Evolutionary conservation across 1,139 yeast species (phyloP).

Genomic region (Suhomyces coccinellae): DNA sequence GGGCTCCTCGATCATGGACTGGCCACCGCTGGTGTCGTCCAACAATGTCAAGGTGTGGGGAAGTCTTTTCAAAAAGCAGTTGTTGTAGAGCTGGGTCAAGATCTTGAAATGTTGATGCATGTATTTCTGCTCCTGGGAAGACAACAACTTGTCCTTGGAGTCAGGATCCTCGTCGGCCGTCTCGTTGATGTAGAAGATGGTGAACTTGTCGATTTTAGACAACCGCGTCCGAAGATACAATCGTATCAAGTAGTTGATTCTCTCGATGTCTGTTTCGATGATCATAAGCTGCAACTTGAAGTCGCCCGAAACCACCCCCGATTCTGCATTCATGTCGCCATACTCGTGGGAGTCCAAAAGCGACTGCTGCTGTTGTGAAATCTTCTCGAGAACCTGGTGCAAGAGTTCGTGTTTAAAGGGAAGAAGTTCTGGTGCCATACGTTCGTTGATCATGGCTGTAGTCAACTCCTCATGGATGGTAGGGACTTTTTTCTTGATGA

Average conservation of each 20-base stretch:
- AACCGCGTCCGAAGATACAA: constrained; percentile 79
- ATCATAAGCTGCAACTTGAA: constrained; percentile 79
- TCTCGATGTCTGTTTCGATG: constrained; percentile 87
- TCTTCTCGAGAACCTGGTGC: constrained; percentile 54
- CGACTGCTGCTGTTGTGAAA: constrained; percentile 70
- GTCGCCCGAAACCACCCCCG: constrained; percentile 51
- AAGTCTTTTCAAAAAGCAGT: constrained; percentile 63
- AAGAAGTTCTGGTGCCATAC: constrained; percentile 80
- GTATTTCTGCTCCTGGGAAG: constrained; percentile 62
- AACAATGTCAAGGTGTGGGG: constrained; percentile 70
- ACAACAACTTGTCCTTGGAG: constrained; percentile 36
- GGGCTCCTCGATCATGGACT: constrained; percentile 79
- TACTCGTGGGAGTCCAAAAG: constrained; percentile 61
- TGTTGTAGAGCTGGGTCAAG: constrained; percentile 63
- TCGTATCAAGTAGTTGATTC: constrained; percentile 77
- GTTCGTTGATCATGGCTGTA: constrained; percentile 79
- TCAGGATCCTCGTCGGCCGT: constrained; percentile 25
- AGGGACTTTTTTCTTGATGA: not conserved
- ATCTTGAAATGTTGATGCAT: constrained; percentile 59
- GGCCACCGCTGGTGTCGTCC: constrained; percentile 76
- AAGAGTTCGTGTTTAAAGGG: constrained; percentile 66
- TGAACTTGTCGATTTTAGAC: constrained; percentile 66
- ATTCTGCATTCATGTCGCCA: constrained; percentile 42
- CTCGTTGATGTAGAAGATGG: constrained; percentile 52
- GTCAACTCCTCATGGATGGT: constrained; percentile 41